Evolutionary conservation across 805 yeast genomes (phyloP).

Genomic region (Millerozyma miso): DNA sequence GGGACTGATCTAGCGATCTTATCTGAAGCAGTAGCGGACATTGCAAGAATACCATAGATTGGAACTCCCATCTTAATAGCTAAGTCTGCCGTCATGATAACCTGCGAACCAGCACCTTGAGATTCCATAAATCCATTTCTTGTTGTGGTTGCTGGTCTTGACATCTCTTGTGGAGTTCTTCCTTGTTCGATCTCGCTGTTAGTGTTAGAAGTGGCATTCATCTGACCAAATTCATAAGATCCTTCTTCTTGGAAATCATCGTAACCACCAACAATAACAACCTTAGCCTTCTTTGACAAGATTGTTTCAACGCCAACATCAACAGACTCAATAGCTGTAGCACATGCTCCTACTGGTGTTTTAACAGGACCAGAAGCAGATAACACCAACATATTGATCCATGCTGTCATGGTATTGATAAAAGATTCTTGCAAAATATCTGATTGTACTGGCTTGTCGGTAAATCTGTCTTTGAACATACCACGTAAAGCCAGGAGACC

Average conservation of each 20-base stretch:
- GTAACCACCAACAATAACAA: constrained; percentile 97
- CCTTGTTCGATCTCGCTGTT: constrained; percentile 87
- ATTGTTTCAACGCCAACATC: constrained; percentile 95
- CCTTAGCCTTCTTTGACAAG: constrained; percentile 88
- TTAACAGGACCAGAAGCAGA: constrained; percentile 98
- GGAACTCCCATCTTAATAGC: constrained; percentile 99
- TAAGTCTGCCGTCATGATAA: constrained; percentile 89
- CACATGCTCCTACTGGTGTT: constrained; percentile 99
- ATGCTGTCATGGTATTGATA: constrained; percentile 98
- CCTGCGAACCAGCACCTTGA: constrained; percentile 98
- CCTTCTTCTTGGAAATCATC: constrained; percentile 99
- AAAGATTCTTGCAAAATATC: constrained; percentile 97
- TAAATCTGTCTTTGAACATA: constrained; percentile 93
- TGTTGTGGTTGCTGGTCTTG: constrained; percentile 94
- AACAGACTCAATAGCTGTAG: constrained; percentile 96
- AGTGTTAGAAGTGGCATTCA: constrained; percentile 96
- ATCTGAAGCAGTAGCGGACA: constrained; percentile 96
- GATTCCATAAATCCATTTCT: constrained; percentile 99
- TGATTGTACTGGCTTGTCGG: constrained; percentile 92
- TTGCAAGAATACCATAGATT: constrained; percentile 89
- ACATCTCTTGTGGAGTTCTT: constrained; percentile 97
- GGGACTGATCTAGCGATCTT: constrained; percentile 99
- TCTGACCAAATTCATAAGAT: constrained; percentile 94
- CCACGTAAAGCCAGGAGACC: constrained; percentile 97
- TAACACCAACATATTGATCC: constrained; percentile 97